Base-by-base conservation (phyloP, 306 rosid species). In the Cotoneaster glaucophyllus region DNA sequence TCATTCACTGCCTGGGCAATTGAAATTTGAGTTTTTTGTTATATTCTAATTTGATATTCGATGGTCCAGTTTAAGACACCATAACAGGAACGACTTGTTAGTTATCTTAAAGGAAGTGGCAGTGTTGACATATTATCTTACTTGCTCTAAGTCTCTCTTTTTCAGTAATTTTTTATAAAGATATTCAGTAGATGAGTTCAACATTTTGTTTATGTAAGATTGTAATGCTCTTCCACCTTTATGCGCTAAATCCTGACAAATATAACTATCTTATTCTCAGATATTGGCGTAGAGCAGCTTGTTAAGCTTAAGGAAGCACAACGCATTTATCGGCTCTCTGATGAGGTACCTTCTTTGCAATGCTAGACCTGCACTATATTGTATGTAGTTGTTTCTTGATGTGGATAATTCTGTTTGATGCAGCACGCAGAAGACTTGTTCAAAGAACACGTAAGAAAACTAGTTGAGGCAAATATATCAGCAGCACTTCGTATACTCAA, bases 361-460 rank as follows among this genome's bases (percentile, higher is more conserved):
- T 44, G 73, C 21, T 77, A 22, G 53, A 17, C 50, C 71, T 37
- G 32, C 45, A 39, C 59, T 26, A 52, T 73, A 65, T 52, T 44
- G 57, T 52, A 24, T 37, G 34, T 67, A 65, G 69, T 78, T 82
- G 50, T 61, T 78, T 83, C 62, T 78, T 37, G 69, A 66, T 32
- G 77, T 65, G 69, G 69, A 57, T 50, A 57, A 74, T 75, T 68
- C 39, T 81, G 58, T 83, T 72, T 58, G 73, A 77, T 89, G 82
- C 77, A 95, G 99, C 84, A 87, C 82, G 99, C 99, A 54, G 90
- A 25, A 76, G 88, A 87, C 85, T 87, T 92, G 84, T 93, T 95
- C 69, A 92, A 77, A 82, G 93, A 83, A 87, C 95, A 72, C 13
- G 77, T 83, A 59, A 85, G 98, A 90, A 92, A 89, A 81, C 80